phyloP scores from a whole-genome alignment of 2,329 filamentous ascomycete species.

The Fusarium nodosum region DNA sequence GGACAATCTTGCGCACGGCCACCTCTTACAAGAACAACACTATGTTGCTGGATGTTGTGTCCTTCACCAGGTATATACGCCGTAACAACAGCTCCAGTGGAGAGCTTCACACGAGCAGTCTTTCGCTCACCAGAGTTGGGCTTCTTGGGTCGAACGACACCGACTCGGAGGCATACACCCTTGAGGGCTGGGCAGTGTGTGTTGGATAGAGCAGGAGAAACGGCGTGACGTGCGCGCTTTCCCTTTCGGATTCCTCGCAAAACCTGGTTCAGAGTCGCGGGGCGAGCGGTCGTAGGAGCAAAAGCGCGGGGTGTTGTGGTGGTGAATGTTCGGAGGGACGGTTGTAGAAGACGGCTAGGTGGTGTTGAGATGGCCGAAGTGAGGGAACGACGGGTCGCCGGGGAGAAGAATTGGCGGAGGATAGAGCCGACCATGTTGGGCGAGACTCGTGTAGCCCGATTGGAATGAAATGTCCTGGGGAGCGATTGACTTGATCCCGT shows the following conservation, averaged over 20 bases:
- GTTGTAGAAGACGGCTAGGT: slow-evolving; percentile 38
- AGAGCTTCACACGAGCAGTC: slow-evolving; percentile 90
- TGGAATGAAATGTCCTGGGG: background rate
- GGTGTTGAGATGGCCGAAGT: slow-evolving; percentile 36
- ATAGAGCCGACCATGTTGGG: slow-evolving; percentile 55
- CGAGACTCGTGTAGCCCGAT: slow-evolving; percentile 40
- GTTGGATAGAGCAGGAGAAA: slow-evolving; percentile 84
- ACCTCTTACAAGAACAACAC: slow-evolving; percentile 94
- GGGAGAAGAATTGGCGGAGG: slow-evolving; percentile 55
- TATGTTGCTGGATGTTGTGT: slow-evolving; percentile 99
- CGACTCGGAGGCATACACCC: slow-evolving; percentile 95
- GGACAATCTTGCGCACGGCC: slow-evolving; percentile 97
- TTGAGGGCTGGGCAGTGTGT: slow-evolving; percentile 84
- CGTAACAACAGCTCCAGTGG: slow-evolving; percentile 87
- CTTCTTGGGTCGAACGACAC: slow-evolving; percentile 96
- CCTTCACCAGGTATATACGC: slow-evolving; percentile 98
- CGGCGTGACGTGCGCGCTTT: slow-evolving; percentile 85
- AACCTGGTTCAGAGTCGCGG: slow-evolving; percentile 80
- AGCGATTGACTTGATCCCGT: slow-evolving; percentile 28
- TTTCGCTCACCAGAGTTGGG: slow-evolving; percentile 98
- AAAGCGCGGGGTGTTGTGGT: slow-evolving; percentile 51
- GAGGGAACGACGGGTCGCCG: slow-evolving; percentile 50
- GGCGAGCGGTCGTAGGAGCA: slow-evolving; percentile 61
- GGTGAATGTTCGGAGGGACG: slow-evolving; percentile 52
- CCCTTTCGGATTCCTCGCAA: slow-evolving; percentile 81